Conservation (phyloP, 2,329 filamentous ascomycete genomes). For the Colletotrichum sp. region DNA sequence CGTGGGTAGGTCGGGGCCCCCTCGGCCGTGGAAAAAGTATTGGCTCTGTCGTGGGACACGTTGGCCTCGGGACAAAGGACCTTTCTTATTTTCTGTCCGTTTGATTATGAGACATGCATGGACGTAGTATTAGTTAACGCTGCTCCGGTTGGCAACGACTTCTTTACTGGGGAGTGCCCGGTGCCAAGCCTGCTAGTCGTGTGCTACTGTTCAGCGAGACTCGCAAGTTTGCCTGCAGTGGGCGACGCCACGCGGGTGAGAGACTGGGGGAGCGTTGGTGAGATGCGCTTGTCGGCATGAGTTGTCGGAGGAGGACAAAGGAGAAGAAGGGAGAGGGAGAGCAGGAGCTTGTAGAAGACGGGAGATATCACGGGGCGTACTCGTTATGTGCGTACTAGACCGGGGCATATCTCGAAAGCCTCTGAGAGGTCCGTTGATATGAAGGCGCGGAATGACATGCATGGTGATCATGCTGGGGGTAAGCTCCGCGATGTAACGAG, state of each 20-base stretch:
- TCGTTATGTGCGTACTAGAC: neutral
- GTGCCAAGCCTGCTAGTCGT: neutral
- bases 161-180: neutral
- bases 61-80: neutral
- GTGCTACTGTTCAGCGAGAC: neutral
- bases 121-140: neutral
- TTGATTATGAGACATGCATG: neutral
- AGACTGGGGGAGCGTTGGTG: neutral
- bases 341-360: neutral
- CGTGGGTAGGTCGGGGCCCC: neutral
- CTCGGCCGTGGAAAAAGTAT: neutral
- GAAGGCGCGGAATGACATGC: neutral
- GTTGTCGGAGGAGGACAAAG: neutral
- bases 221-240: constrained; percentile 8
- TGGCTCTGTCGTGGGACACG: neutral
- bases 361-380: neutral
- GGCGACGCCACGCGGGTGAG: constrained; percentile 6
- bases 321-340: neutral
- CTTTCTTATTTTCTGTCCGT: neutral
- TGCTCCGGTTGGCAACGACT: neutral
- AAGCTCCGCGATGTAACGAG: constrained; percentile 2
- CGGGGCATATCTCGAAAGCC: neutral
- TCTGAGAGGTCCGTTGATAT: neutral
- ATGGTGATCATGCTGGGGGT: constrained; percentile 2
- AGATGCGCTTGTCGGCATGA: neutral